Base-by-base conservation (phyloP, 1,284 basidiomycete species). In the Malassezia brasiliensis region DNA sequence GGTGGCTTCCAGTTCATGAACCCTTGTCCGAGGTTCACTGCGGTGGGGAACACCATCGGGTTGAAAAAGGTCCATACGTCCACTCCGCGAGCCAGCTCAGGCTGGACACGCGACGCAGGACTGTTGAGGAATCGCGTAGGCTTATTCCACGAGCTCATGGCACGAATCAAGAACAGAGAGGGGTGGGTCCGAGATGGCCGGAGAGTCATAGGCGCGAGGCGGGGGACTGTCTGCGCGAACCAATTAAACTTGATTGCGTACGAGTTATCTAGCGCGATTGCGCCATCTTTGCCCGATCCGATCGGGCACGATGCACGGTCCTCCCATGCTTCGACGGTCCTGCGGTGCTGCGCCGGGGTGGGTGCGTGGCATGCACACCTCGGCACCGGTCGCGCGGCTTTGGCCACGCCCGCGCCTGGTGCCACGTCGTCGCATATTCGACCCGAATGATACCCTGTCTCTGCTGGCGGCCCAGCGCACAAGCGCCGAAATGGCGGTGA, bases 31-130 rank as follows among this genome's bases (percentile, higher is more conserved):
- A 74, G 61, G 42, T 72, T 72, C 62, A 72, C 62, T n/a, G 68
- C 69, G 17, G 58, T 63, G 19, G 70, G 72, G 35, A 71, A 71
- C 14, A 68, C 65, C 34, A 62, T 44, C 0, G 67, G 71, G 47
- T 66, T 70, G 60, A 74, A 74, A n/a, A 73, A 55, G 7, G 64
- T 61, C 72, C 72, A 74, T 19, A 74, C 72, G 49, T 74, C 72
- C 17, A 62, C 42, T 28, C 70, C 70, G 1, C 60, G 49, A 20
- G 56, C 61, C 57, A 65, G 56, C 45, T 70, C 72, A 12, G 38
- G 57, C 20, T 63, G 45, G 42, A 72, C 59, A 14, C 68, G 69
- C 8, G 52, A 31, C 6, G 64, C 39, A 1, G 61, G 53, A 1
- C 61, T 45, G 6, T 57, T 59, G 7, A 60, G 58, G 57, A 64